Evolutionary conservation across 1,139 yeast species (phyloP), one percentile per base, ranked within the genome.

Genomic region (Lodderomyces margitis): DNA sequence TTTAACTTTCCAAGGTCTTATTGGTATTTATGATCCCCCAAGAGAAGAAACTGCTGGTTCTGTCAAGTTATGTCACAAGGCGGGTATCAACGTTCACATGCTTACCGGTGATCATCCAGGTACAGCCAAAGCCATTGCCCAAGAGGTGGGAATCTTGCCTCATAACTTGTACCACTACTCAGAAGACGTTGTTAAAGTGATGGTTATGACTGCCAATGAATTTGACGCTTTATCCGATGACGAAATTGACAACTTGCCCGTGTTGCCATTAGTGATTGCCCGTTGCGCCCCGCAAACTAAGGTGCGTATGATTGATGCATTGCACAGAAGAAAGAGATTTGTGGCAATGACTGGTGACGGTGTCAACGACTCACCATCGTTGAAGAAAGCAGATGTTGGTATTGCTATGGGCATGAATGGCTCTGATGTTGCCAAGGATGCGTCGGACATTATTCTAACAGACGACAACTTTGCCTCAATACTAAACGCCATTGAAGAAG

Each of bases 271-370:
- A 44, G 95, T 86, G 25, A 81, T 86, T 64, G 94, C 94, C 5
- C 74, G 95, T 50, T 86, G 94, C 66, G 87, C 94, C 9, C 95
- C 95, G 3, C 86, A 83, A 58, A 85, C 94, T 25, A 86, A 86
- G 58, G 94, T 85, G 19, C 74, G 89, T 50, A 82, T 86, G 86
- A 84, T 86, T 55, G 91, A 85, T 28, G 92, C 94, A 1, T 70
- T 86, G 36, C 94, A 85, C 54, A 78, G 94, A 50, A 75, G 91
- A 47, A 62, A 70, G 17, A 80, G 79, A 50, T 83, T 80, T 56
- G 81, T 83, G 52, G 94, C 92, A 24, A 86, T 86, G 94, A 86
- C 95, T 33, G 95, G 94, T 52, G 94, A 86, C 60, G 94, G 94
- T 51, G 91, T 85, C 38, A 86, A 86, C 57, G 94, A 86, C 59